These are phyloP conservation scores for Atkinsonella texensis DNA, from an alignment of 2,329 filamentous ascomycete species.

Conservation along the genomic window DNA sequence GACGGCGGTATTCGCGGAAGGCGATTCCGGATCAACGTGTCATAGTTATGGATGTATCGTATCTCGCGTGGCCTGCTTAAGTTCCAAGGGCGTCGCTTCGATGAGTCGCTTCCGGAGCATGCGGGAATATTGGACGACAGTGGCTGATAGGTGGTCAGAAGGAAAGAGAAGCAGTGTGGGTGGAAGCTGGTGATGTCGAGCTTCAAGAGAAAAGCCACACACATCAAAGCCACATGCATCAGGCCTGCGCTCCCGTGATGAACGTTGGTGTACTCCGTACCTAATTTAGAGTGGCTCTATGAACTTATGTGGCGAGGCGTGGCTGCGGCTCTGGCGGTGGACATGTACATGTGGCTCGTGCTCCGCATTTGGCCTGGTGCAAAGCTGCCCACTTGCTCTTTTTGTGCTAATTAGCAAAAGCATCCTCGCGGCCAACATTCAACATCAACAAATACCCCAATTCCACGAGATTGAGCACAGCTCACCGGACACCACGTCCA, in stretches of 20 bases:
- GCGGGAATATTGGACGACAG: neutral
- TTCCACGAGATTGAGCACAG: constrained; percentile 6
- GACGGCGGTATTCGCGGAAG: neutral
- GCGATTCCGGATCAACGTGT: constrained; percentile 9
- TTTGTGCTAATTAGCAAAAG: neutral
- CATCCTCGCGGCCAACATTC: neutral
- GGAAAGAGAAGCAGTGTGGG: neutral
- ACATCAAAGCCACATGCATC: no score
- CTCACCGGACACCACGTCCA: constrained; percentile 21
- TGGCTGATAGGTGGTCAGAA: neutral
- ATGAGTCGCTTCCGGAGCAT: neutral
- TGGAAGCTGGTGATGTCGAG: neutral
- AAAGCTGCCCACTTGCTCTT: no score
- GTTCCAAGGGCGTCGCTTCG: neutral
- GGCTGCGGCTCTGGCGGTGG: no score
- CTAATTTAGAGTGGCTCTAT: no score
- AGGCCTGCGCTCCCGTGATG: no score
- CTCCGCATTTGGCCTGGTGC: no score
- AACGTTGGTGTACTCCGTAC: no score
- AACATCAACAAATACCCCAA: constrained; percentile 20
- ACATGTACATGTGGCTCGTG: no score
- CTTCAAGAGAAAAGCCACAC: no score
- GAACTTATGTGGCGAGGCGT: no score
- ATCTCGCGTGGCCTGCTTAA: neutral
- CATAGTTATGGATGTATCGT: constrained; percentile 6